phyloP scores from a whole-genome alignment of 108 stramenopile genomes.

The Skeletonema grethae region DNA sequence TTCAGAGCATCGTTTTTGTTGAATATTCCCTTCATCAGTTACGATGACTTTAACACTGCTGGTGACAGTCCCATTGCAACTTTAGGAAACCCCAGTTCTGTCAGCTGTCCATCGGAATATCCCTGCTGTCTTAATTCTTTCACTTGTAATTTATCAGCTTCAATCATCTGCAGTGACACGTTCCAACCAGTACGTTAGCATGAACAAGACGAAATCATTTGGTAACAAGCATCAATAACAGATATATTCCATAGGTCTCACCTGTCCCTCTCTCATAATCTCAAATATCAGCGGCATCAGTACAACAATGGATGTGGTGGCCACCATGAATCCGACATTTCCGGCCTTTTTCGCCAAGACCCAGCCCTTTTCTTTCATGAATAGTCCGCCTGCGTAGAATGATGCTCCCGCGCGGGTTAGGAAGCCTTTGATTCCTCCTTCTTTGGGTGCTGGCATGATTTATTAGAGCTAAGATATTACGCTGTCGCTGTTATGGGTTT shows the following conservation, averaged over 20 bases:
- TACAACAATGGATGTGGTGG: conserved; percentile 81
- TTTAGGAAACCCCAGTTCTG: conserved; percentile 85
- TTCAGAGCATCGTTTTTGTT: no score
- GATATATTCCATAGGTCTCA: conserved; percentile 30
- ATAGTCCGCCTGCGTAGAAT: conserved; percentile 62
- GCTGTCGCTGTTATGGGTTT: no score
- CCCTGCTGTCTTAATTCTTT: conserved; percentile 81
- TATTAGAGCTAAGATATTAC: no score
- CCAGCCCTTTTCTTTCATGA: conserved; percentile 60
- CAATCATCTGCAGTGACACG: conserved; percentile 62
- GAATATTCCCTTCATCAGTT: background rate
- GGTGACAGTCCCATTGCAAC: conserved; percentile 43
- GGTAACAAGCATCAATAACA: background rate
- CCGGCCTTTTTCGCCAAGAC: conserved; percentile 65
- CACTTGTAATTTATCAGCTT: conserved; percentile 73
- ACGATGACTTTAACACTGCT: conserved; percentile 43
- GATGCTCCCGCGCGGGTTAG: conserved; percentile 69
- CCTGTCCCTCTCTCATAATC: conserved; percentile 85
- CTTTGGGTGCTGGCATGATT: conserved; percentile 32
- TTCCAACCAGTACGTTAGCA: background rate
- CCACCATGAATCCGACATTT: conserved; percentile 67
- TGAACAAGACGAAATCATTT: background rate
- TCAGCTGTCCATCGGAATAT: conserved; percentile 84
- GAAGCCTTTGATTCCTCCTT: conserved; percentile 86
- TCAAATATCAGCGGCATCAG: conserved; percentile 90